phyloP scores from a whole-genome alignment of 768 basidiomycete species.

The Leccinellum rugosiceps region DNA sequence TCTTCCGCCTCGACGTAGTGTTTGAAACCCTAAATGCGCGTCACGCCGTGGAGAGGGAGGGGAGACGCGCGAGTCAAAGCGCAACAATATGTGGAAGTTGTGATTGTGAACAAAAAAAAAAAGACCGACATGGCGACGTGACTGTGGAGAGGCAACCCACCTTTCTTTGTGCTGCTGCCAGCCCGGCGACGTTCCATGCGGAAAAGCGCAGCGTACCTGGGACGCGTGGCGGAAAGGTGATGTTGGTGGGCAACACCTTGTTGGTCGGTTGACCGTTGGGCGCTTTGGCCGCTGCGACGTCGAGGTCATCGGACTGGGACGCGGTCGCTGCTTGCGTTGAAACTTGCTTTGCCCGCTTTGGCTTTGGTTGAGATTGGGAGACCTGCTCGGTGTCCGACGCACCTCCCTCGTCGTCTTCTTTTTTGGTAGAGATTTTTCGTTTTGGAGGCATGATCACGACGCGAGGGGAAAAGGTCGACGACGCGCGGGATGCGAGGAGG shows the following conservation, averaged over 20 bases:
- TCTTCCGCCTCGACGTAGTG: conserved; percentile 82
- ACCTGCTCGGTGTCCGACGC: conserved; percentile 30
- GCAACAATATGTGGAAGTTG: too few relatives aligned
- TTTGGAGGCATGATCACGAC: conserved; percentile 25
- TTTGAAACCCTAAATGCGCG: conserved; percentile 64
- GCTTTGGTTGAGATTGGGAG: conserved; percentile 16
- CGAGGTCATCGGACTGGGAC: neutral
- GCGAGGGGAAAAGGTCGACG: neutral
- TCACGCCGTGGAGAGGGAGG: too few relatives aligned
- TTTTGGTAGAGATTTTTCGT: conserved; percentile 26
- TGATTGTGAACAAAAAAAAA: conserved; percentile 2
- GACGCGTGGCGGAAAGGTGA: conserved; percentile 51
- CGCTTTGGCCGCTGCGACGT: conserved; percentile 10
- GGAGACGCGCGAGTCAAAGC: too few relatives aligned
- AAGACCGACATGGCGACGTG: too few relatives aligned
- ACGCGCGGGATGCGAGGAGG: neutral
- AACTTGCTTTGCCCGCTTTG: conserved; percentile 18
- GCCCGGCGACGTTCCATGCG: conserved; percentile 79
- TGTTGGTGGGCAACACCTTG: conserved; percentile 61
- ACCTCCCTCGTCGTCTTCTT: conserved; percentile 33
- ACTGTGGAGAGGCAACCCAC: conserved; percentile 31
- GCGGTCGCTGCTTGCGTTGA: conserved; percentile 23
- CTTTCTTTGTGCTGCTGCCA: conserved; percentile 77
- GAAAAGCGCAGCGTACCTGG: conserved; percentile 53
- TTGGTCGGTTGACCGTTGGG: conserved; percentile 66